Base-by-base conservation (phyloP, 2,329 filamentous ascomycete genomes). In the Pyrenophora teres region DNA sequence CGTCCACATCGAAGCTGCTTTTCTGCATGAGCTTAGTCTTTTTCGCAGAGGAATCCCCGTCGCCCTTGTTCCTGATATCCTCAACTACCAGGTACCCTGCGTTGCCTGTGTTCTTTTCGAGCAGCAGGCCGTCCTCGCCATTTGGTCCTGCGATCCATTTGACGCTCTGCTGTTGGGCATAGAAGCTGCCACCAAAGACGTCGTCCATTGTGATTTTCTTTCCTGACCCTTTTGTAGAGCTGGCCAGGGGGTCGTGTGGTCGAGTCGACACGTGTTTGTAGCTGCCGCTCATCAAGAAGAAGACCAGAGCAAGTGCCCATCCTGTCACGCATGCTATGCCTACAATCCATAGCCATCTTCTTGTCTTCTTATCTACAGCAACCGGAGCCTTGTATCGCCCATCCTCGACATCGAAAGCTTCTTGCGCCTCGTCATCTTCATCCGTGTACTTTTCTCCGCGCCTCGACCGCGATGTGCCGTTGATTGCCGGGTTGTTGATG, bases 11-110 rank as follows among this genome's bases (percentile, higher is more conserved):
- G 64, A 99, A 91, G 36, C 69, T 74, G 0, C 77, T 69, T 10
- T 82, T 72, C 73, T 90, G 84, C 86, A 99, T 96, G 64, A 99
- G 77, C 0, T 87, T 89, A 58, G 81, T 87, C 46, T 84, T 83
- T 43, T 81, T 77, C 37, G 78, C 74, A 5, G 78, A 73, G 3
- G 76, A 75, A 2, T 52, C 54, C n/a, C 56, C 56, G 21, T 62
- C 65, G 21, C 63, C 70, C 50, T 81, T 77, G 42, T 80, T 81
- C 50, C 87, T 84, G 46, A 99, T 87, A 72, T 97, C 91, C 70
- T 96, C 89, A 0, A 97, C 90, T 1, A 94, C 84, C 46, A 99
- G 77, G 64, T 88, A 97, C 64, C 90, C 86, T 4, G 81, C 85
- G 1, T 72, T 68, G n/a, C 64, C 66, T 0, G 80, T 83, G 43